Evolutionary conservation across 345 rosid genomes (phyloP).

Genomic region (Aquilaria malaccensis): DNA sequence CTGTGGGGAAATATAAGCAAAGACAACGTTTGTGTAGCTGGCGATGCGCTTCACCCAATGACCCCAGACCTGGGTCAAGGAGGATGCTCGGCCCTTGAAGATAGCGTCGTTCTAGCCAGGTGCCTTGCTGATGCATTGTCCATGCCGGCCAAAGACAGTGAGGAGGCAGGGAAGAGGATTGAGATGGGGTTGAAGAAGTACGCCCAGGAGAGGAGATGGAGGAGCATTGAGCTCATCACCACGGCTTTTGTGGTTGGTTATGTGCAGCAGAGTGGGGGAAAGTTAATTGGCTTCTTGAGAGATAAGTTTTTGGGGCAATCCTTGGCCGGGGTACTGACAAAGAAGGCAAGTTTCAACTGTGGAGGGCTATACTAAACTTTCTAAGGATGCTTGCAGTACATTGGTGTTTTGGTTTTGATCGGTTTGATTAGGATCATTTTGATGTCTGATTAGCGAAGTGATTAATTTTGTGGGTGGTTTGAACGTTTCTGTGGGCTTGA

Average conservation of each 20-base stretch:
- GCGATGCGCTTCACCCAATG: conserved; percentile 76
- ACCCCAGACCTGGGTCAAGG: conserved; percentile 72
- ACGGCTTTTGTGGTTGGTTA: conserved; percentile 42
- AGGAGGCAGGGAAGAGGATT: conserved; percentile 26
- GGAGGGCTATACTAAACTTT: conserved; percentile 19
- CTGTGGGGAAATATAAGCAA: conserved; percentile 48
- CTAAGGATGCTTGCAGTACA: too few relatives aligned
- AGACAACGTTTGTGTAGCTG: conserved; percentile 55
- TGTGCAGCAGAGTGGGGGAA: conserved; percentile 39
- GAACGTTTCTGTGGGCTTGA: too few relatives aligned
- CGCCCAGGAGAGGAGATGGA: conserved; percentile 56
- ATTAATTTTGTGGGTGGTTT: too few relatives aligned
- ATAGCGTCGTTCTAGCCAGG: conserved; percentile 54
- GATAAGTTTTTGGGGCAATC: conserved; percentile 30
- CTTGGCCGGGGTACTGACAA: conserved; percentile 23
- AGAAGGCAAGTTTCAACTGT: conserved; percentile 41
- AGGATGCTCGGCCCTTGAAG: conserved; percentile 64
- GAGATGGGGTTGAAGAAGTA: conserved; percentile 37
- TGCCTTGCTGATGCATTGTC: conserved; percentile 45
- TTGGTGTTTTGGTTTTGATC: too few relatives aligned
- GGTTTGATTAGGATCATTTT: too few relatives aligned
- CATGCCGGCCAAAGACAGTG: conserved; percentile 8
- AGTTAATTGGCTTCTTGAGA: conserved; percentile 28
- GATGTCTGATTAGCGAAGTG: too few relatives aligned
- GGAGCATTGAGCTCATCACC: conserved; percentile 46